phyloP scores from a whole-genome alignment of 2,329 filamentous ascomycete species.

The Fusarium sp. region DNA sequence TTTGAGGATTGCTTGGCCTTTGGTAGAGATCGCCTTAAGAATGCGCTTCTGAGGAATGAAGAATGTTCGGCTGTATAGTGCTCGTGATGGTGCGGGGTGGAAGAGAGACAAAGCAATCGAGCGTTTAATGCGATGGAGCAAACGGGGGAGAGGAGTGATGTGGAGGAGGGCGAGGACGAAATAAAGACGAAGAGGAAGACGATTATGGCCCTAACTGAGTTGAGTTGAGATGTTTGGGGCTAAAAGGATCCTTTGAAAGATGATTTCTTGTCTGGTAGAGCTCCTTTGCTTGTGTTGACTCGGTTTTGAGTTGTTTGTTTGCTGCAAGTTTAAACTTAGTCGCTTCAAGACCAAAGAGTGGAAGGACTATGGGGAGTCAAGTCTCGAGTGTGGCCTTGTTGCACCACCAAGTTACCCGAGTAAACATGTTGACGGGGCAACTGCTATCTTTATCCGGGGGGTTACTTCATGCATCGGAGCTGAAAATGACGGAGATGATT shows the following conservation, averaged over 20 bases:
- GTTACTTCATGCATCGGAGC: conserved; percentile 11
- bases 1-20: conserved; percentile 21
- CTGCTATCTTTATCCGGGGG: conserved; percentile 23
- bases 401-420: conserved; percentile 43
- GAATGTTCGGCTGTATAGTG: conserved; percentile 4
- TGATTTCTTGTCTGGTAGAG: not conserved
- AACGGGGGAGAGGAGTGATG: conserved; percentile 7
- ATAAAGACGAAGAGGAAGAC: not conserved
- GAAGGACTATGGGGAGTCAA: conserved; percentile 38
- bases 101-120: conserved; percentile 9
- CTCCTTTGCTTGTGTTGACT: not conserved
- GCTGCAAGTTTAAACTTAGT: conserved; percentile 27
- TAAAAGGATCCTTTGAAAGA: conserved; percentile 4
- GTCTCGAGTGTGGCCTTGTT: conserved; percentile 41
- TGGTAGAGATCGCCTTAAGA: not conserved
- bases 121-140: conserved; percentile 27
- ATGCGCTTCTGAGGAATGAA: conserved; percentile 1
- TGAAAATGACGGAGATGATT: conserved; percentile 25
- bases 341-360: conserved; percentile 20
- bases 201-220: not conserved
- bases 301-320: conserved; percentile 30
- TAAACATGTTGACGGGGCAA: conserved; percentile 51
- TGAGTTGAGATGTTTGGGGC: conserved; percentile 15
- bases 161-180: not conserved
- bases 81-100: conserved; percentile 34